These are phyloP conservation scores for Annulohypoxylon stygium DNA, from an alignment of 495 filamentous ascomycete species.

Conservation along the genomic window DNA sequence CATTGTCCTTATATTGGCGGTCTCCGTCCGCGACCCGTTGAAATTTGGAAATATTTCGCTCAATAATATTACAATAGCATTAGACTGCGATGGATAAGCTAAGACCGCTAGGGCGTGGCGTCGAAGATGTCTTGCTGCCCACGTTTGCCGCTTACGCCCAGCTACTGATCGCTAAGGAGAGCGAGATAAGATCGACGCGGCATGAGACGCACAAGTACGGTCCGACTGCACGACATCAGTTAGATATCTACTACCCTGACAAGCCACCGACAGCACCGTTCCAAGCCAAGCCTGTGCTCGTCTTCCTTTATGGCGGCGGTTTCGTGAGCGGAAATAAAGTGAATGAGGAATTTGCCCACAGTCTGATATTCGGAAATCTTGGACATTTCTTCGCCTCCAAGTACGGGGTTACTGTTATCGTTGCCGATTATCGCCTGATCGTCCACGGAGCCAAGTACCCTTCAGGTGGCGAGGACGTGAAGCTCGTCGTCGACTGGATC, in stretches of 20 bases:
- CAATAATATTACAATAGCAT: background rate
- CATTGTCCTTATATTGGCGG: background rate
- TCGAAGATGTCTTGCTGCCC: constrained; percentile 50
- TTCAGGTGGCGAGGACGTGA: constrained; percentile 57
- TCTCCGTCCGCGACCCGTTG: background rate
- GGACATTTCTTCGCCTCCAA: constrained; percentile 58
- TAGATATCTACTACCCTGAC: constrained; percentile 57
- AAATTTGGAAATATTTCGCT: background rate
- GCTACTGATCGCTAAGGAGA: constrained; percentile 51
- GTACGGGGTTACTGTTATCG: constrained; percentile 53
- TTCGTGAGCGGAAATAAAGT: constrained; percentile 53
- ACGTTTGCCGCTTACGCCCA: constrained; percentile 57
- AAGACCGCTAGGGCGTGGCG: constrained; percentile 51
- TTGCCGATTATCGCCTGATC: constrained; percentile 59
- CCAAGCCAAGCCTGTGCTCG: constrained; percentile 51
- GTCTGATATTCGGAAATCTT: constrained; percentile 55
- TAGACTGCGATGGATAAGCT: constrained; percentile 53
- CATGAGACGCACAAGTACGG: constrained; percentile 54
- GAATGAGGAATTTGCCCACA: constrained; percentile 45
- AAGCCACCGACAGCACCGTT: constrained; percentile 19
- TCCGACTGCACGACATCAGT: constrained; percentile 51
- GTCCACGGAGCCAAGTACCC: constrained; percentile 56
- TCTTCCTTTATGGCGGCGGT: constrained; percentile 62
- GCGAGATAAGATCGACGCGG: constrained; percentile 53
- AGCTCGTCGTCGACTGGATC: constrained; percentile 56